Conservation (phyloP, 2,329 filamentous ascomycete genomes). For the Blastomyces percursus region DNA sequence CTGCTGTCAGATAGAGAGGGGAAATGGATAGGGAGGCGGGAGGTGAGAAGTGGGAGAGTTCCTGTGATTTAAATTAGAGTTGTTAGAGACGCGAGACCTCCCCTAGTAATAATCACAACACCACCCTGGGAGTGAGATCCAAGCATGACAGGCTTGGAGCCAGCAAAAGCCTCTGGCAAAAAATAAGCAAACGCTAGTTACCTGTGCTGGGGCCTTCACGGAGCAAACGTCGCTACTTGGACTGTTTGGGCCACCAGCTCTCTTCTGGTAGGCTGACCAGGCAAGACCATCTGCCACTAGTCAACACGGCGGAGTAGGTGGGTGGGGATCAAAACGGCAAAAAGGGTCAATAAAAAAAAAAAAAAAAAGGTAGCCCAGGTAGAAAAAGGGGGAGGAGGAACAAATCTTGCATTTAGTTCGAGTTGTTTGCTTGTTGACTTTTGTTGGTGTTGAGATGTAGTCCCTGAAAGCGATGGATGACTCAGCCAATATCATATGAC, state of each 20-base stretch:
- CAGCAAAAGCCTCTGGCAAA: not conserved
- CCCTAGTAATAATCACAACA: not conserved
- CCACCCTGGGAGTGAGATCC: not conserved
- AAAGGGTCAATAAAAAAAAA: not conserved
- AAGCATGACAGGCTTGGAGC: not conserved
- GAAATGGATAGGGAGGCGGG: not conserved
- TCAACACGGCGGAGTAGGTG: not conserved
- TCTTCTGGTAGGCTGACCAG: not conserved
- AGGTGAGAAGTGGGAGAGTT: not conserved
- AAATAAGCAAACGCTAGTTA: not conserved
- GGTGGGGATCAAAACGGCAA: not conserved
- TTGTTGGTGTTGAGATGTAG: not conserved
- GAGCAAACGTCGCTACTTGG: not conserved
- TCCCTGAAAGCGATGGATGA: not conserved
- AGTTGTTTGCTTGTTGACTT: not conserved
- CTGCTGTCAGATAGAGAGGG: not conserved
- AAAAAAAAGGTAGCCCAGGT: not conserved
- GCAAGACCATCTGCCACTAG: not conserved
- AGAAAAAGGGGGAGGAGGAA: not conserved
- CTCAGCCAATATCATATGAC: not conserved
- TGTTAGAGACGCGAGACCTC: constrained; percentile 1
- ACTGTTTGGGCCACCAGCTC: not conserved
- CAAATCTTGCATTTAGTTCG: not conserved
- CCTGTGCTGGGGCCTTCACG: not conserved
- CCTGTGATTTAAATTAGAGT: constrained; percentile 2